Base-by-base conservation (phyloP, 768 basidiomycete species). In the Russula emetica region DNA sequence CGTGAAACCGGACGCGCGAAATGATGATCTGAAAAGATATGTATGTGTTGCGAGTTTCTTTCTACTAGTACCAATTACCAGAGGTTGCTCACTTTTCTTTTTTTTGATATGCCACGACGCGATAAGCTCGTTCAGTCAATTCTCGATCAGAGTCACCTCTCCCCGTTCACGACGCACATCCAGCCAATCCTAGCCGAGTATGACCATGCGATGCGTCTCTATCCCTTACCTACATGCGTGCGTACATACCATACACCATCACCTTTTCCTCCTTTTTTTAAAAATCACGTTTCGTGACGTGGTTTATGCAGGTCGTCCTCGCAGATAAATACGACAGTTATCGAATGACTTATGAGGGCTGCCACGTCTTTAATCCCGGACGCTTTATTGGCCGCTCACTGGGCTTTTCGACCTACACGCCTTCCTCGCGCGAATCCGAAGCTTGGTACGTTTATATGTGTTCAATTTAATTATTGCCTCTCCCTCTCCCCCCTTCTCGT, bases 121-220 rank as follows among this genome's bases (percentile, higher is more conserved):
- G n/a, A n/a, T n/a, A n/a, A 98, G 95, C 83, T 97, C 60, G 95
- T 97, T n/a, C 94, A 97, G 76, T 90, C 95, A 0, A 86, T 99
- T 44, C 77, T 98, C 40, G 97, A 99, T 72, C 97, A 99, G 75
- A 86, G 88, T 42, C 95, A 98, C 76, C 82, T 99, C n/a, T 85
- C 85, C 16, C 97, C 97, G 0, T 76, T 98, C 30, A 87, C 94
- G 0, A 79, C 85, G 32, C 83, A 87, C 59, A 86, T 96, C 38
- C 91, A 96, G 70, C 93, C 97, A 1, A 88, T 87, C 2, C 75
- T 95, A 11, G 83, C 92, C 62, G 96, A 97, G 70, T 92, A 86
- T 73, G 96, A 98, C 72, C 95, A 98, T 71, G 78, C 93, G 2
- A 80, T 99, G 26, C 85, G 97, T 10, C 77, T 99, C 32, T 98